Percentiles rank a stretch among this genome's conserved stretches.
These are phyloP conservation scores for Paraconiothyrium sp. DNA, from an alignment of 2,329 filamentous ascomycete genomes.

Conservation along the genomic window DNA sequence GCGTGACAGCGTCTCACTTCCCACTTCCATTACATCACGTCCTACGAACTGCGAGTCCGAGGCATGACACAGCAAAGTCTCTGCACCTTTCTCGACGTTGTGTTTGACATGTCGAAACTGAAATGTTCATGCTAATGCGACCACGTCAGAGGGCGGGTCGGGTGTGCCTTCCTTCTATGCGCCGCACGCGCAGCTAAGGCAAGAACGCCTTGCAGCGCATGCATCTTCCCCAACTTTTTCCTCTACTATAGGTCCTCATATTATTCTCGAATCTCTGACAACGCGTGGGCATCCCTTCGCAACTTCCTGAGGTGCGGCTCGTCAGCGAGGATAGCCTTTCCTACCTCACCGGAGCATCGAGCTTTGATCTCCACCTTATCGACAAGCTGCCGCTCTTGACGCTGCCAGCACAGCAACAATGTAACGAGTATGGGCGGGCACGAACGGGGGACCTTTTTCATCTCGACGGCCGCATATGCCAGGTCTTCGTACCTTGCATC, in stretches of 20 bases:
- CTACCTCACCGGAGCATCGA: background rate
- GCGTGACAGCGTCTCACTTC: conserved; percentile 13
- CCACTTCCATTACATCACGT: background rate
- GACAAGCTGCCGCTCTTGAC: conserved; percentile 8
- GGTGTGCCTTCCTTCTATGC: background rate
- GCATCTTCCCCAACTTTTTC: background rate
- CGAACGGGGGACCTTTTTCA: background rate
- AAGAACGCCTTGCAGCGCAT: conserved; percentile 4
- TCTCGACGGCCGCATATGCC: background rate
- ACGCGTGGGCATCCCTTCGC: background rate
- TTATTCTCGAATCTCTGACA: background rate
- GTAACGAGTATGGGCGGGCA: background rate
- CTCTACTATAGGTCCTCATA: background rate
- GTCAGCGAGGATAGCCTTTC: conserved; percentile 3
- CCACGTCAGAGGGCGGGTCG: background rate
- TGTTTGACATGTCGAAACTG: background rate
- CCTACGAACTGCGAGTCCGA: background rate
- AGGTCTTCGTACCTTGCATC: background rate
- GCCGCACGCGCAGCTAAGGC: background rate
- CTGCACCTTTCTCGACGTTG: background rate
- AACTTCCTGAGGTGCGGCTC: background rate
- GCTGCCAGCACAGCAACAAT: conserved; percentile 4
- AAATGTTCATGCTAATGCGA: conserved; percentile 4
- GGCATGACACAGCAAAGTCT: background rate
- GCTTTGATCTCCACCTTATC: conserved; percentile 6